Evolutionary conservation across 2,329 filamentous ascomycete species (phyloP).

Genomic region (Colletotrichum tropicicola): DNA sequence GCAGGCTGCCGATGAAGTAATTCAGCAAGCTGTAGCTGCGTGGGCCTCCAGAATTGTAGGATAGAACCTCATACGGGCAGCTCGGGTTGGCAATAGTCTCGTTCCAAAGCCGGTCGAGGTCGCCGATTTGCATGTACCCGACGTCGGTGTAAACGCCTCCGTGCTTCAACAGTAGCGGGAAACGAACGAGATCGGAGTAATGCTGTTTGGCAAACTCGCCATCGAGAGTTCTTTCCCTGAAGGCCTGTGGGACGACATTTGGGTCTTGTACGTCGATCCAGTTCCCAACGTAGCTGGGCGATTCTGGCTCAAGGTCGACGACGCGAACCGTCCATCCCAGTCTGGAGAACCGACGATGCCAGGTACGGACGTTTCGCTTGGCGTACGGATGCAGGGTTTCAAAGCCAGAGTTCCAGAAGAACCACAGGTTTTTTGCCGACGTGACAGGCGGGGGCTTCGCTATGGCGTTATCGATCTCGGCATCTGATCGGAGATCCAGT

Average conservation of each 20-base stretch:
- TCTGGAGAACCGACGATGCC: constrained; percentile 47
- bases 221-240: constrained; percentile 52
- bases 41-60: constrained; percentile 50
- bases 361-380: constrained; percentile 49
- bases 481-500: constrained; percentile 40
- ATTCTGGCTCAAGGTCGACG: constrained; percentile 39
- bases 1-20: constrained; percentile 54
- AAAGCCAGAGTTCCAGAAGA: constrained; percentile 52
- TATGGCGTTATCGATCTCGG: constrained; percentile 40
- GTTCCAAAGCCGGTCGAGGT: constrained; percentile 63
- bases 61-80: constrained; percentile 57
- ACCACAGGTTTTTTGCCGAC: constrained; percentile 54
- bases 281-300: background rate
- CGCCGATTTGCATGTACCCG: constrained; percentile 64
- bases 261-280: background rate
- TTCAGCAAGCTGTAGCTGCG: constrained; percentile 52
- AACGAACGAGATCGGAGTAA: constrained; percentile 66
- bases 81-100: constrained; percentile 54
- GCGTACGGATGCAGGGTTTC: constrained; percentile 45
- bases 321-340: constrained; percentile 49
- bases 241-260: background rate
- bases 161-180: constrained; percentile 63
- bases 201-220: constrained; percentile 63
- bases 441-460: constrained; percentile 39
- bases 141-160: constrained; percentile 68